phyloP scores from a whole-genome alignment of 306 rosid genomes.

The Vicia faba region DNA sequence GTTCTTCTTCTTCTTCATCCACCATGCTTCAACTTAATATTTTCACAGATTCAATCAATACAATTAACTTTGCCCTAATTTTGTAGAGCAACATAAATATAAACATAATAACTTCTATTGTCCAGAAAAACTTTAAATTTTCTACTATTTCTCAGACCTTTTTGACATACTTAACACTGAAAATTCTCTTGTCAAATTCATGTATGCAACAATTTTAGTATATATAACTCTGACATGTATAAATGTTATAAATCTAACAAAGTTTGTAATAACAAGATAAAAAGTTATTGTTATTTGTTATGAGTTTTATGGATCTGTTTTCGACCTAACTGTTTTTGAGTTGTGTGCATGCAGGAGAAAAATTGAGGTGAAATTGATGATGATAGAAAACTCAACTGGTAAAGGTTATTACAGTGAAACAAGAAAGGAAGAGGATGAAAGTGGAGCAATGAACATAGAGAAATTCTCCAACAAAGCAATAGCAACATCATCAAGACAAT shows the following conservation, averaged over 20 bases:
- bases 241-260: not conserved
- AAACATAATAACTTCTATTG: no score
- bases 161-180: not conserved
- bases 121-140: not conserved
- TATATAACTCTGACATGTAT: no score
- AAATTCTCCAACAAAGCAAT: constrained; percentile 39
- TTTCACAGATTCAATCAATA: constrained; percentile 33
- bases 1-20: constrained; percentile 30
- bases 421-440: constrained; percentile 50
- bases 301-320: not conserved
- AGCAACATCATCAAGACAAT: constrained; percentile 61
- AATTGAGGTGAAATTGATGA: constrained; percentile 36
- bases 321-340: not conserved
- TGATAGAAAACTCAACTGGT: constrained; percentile 49
- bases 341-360: constrained; percentile 15
- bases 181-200: not conserved
- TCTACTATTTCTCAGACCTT: not conserved
- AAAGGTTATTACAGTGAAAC: constrained; percentile 34
- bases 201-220: not conserved
- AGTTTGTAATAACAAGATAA: not conserved
- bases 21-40: constrained; percentile 21
- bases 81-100: constrained; percentile 22
- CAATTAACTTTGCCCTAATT: constrained; percentile 41
- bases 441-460: not conserved
- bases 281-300: not conserved